A percentile compares a stretch with the other conserved stretches of the same genome.
Evolutionary conservation across 805 yeast species (phyloP).

Genomic region (Teunomyces tritomae): DNA sequence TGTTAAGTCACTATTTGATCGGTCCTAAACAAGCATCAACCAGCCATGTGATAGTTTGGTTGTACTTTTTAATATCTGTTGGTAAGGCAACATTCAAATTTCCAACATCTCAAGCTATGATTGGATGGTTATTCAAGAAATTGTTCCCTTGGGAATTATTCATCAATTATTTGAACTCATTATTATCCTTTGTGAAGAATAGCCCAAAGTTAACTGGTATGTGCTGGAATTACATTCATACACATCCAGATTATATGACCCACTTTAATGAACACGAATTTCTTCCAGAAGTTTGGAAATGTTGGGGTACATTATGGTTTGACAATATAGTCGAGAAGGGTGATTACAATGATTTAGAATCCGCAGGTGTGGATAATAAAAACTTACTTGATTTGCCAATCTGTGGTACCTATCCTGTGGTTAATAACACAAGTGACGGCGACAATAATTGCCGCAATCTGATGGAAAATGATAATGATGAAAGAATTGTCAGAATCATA

Average conservation of each 20-base stretch:
- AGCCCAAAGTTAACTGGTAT: slow-evolving; percentile 18
- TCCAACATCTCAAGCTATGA: slow-evolving; percentile 47
- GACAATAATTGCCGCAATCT: slow-evolving; percentile 17
- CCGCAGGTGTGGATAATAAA: slow-evolving; percentile 54
- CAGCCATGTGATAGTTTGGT: slow-evolving; percentile 75
- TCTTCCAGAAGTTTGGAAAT: slow-evolving; percentile 75
- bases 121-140: slow-evolving; percentile 50
- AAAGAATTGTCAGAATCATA: slow-evolving; percentile 50
- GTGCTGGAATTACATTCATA: slow-evolving; percentile 12
- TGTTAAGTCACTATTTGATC: slow-evolving; percentile 59
- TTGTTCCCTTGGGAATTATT: slow-evolving; percentile 70
- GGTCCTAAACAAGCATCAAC: slow-evolving; percentile 73
- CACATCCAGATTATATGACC: slow-evolving; percentile 41
- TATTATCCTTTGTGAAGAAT: slow-evolving; percentile 37
- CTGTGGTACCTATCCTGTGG: slow-evolving; percentile 49
- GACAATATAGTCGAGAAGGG: slow-evolving; percentile 55
- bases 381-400: slow-evolving; percentile 64
- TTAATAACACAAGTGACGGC: slow-evolving; percentile 13
- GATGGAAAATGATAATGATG: slow-evolving; percentile 44
- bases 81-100: slow-evolving; percentile 51
- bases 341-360: slow-evolving; percentile 47
- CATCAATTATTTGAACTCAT: slow-evolving; percentile 59
- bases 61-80: slow-evolving; percentile 65
- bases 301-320: slow-evolving; percentile 85
- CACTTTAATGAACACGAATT: slow-evolving; percentile 58